Conservation (phyloP, 495 filamentous ascomycete species). For the Terfezia boudieri region DNA sequence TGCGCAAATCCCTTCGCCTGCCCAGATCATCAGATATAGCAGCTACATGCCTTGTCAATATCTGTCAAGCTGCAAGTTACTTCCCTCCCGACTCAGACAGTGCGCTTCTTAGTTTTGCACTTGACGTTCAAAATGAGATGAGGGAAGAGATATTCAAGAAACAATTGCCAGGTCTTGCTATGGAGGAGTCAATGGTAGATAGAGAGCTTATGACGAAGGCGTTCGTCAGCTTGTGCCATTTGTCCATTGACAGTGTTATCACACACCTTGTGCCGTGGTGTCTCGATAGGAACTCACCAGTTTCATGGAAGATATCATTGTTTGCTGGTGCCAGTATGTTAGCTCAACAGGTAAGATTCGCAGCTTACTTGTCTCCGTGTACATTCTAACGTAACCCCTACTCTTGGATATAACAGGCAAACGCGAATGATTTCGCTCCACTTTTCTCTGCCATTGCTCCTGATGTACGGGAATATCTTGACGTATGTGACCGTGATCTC, state of each 20-base stretch:
- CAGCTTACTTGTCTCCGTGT: too few relatives aligned
- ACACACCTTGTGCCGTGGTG: conserved; percentile 31
- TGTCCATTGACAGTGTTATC: conserved; percentile 33
- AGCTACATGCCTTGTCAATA: conserved; percentile 35
- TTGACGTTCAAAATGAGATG: conserved; percentile 43
- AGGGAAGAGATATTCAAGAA: conserved; percentile 38
- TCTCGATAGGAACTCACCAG: conserved; percentile 30
- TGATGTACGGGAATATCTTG: conserved; percentile 32
- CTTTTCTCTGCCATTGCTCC: conserved; percentile 32
- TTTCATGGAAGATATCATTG: conserved; percentile 35
- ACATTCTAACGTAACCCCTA: too few relatives aligned
- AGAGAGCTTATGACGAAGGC: conserved; percentile 40
- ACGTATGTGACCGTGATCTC: conserved; percentile 18
- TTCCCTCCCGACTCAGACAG: conserved; percentile 37
- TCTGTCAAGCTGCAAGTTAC: conserved; percentile 36
- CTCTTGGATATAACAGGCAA: conserved; percentile 12
- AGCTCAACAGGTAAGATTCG: conserved; percentile 12
- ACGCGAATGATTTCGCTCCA: conserved; percentile 27
- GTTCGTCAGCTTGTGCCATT: conserved; percentile 36
- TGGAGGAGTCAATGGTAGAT: conserved; percentile 20
- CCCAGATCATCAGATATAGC: conserved; percentile 31
- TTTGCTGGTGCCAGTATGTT: conserved; percentile 24
- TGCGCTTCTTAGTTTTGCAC: conserved; percentile 38
- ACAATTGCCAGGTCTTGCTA: conserved; percentile 21
- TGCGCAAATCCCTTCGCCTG: conserved; percentile 34